Conservation (phyloP, 129 eudicot species). For the Smallanthus sonchifolius region DNA sequence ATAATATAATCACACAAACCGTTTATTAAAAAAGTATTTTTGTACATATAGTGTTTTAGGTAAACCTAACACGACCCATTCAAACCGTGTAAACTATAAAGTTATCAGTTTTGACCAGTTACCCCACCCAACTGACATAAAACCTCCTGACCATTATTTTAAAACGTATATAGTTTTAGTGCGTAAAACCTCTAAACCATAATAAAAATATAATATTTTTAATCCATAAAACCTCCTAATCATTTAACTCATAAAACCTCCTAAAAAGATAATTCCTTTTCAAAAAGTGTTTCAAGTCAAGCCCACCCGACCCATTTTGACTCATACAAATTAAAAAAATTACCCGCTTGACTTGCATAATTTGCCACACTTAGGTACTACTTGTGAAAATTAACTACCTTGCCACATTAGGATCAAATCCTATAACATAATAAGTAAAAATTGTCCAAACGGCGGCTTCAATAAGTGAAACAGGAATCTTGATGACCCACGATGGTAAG, state of each 20-base stretch:
- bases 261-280: neutral
- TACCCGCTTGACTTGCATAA: neutral
- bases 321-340: neutral
- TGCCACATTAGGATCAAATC: constrained; percentile 65
- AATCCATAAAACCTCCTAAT: neutral
- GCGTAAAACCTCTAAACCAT: neutral
- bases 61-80: neutral
- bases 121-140: neutral
- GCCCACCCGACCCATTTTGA: neutral
- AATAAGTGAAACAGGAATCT: constrained; percentile 57
- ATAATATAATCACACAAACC: neutral
- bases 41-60: too few relatives aligned
- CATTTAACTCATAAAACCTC: neutral
- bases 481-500: constrained; percentile 67
- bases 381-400: constrained; percentile 40
- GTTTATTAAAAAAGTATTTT: too few relatives aligned
- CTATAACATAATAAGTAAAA: constrained; percentile 64
- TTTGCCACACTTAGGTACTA: neutral
- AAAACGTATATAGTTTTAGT: too few relatives aligned
- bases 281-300: neutral
- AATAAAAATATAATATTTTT: too few relatives aligned
- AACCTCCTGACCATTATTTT: too few relatives aligned
- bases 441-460: constrained; percentile 57
- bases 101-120: neutral
- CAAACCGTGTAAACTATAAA: neutral